A percentile compares a stretch with the other conserved stretches of the same genome.
These are phyloP conservation scores for Piloderma croceum DNA, from an alignment of 768 basidiomycete species.

Conservation along the genomic window DNA sequence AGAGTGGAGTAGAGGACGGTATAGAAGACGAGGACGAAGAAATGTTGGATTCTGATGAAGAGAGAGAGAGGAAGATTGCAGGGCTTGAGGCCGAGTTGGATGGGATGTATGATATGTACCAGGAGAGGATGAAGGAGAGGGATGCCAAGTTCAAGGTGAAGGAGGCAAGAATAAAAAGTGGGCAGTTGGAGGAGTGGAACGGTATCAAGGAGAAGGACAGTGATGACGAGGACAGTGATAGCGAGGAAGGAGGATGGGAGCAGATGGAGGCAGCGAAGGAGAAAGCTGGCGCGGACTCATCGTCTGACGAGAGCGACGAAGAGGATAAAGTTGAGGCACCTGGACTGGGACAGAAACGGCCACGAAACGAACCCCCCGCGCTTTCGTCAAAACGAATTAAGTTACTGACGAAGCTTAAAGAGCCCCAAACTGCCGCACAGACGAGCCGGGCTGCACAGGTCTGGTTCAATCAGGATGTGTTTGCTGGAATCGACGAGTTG, in stretches of 20 bases:
- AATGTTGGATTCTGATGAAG: constrained; percentile 60
- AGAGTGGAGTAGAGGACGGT: constrained; percentile 22
- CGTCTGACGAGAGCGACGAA: constrained; percentile 45
- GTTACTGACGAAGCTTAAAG: constrained; percentile 44
- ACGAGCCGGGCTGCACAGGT: constrained; percentile 60
- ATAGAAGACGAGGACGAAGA: constrained; percentile 33
- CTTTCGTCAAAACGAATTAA: constrained; percentile 45
- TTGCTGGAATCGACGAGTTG: constrained; percentile 55
- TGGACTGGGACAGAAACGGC: constrained; percentile 36
- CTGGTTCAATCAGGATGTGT: constrained; percentile 97
- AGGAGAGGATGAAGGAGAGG: constrained; percentile 68
- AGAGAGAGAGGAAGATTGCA: constrained; percentile 53
- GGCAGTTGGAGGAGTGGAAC: constrained; percentile 74
- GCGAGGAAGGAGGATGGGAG: constrained; percentile 66
- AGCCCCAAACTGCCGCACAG: constrained; percentile 26
- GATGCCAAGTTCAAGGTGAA: constrained; percentile 86
- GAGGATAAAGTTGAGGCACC: constrained; percentile 22
- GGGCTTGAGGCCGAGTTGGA: constrained; percentile 84
- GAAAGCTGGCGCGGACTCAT: constrained; percentile 35
- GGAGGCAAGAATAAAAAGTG: constrained; percentile 68
- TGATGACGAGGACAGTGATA: constrained; percentile 17
- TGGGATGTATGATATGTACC: constrained; percentile 83
- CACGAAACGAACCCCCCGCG: constrained; percentile 18
- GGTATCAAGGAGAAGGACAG: constrained; percentile 57
- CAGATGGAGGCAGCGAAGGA: constrained; percentile 53